Base-by-base conservation (phyloP, 2,329 filamentous ascomycete genomes). In the Amylocarpus encephaloides region DNA sequence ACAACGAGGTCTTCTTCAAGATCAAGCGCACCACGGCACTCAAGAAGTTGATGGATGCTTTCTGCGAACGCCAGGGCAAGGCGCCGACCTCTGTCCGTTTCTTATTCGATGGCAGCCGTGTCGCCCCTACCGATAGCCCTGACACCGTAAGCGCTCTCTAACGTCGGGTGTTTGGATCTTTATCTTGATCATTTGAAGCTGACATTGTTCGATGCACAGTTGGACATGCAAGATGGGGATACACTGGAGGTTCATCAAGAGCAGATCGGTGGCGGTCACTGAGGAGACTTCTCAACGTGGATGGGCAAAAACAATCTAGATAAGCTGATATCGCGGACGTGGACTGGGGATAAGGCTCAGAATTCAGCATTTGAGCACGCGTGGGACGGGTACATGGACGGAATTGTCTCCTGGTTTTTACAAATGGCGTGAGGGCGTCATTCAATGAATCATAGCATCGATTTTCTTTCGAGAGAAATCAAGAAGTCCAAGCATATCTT, bases 1-100 rank as follows among this genome's bases (percentile, higher is more conserved):
- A 96, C 75, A 98, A 98, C 69, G 93, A 98, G 68, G 92, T 98
- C 63, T 98, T 97, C 71, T 98, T 98, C 78, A 98, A 98, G 78
- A 98, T 98, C 75, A 98, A 98, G 84, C 82, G 91, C 34, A 90
- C 86, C 18, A 98, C 93, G 1, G 88, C 90, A 68, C 80, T 98
- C 1, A 93, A 95, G 73, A 98, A 98, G 76, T 77, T 98, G 49
- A 98, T 98, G 93, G 86, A 89, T 55, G 93, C 93, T 16, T 98
- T 97, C 70, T 98, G 93, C 70, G 92, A 97, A 60, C 82, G 93
- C 19, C 91, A 96, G 68, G 93, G 93, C 62, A 97, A 97, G 76
- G 82, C 85, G 32, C 73, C 84, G 6, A 80, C 76, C 32, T 92
- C 88, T 5, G 92, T 97, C 42, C 85, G 93, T 29, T 98, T 98